Evolutionary conservation across 441 rosid species (phyloP).

Genomic region (Euphorbia celastroides): DNA sequence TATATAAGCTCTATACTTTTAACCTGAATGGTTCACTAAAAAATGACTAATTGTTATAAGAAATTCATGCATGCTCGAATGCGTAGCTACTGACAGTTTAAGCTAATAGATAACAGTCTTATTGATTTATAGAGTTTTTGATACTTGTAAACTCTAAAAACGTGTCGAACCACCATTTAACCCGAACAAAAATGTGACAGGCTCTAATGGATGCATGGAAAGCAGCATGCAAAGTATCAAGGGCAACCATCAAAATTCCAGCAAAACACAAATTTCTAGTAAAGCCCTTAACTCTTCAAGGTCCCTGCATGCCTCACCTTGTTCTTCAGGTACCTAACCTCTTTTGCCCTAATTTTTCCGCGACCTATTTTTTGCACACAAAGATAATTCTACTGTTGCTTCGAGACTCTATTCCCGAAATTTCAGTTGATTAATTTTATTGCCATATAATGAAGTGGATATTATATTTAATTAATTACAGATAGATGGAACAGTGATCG

Average conservation of each 20-base stretch:
- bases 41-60: no score
- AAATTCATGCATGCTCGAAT: no score
- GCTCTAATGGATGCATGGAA: constrained; percentile 51
- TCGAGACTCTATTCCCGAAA: no score
- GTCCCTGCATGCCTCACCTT: constrained; percentile 57
- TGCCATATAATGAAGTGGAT: no score
- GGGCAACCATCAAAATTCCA: constrained; percentile 45
- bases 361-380: no score
- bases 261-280: constrained; percentile 35
- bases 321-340: constrained; percentile 43
- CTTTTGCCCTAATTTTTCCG: constrained; percentile 15
- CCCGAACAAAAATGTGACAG: constrained; percentile 23
- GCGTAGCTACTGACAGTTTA: no score
- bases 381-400: no score
- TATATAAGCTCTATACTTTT: no score
- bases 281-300: constrained; percentile 53
- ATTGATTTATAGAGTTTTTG: neutral
- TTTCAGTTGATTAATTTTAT: no score
- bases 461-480: constrained; percentile 20
- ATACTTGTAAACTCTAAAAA: neutral
- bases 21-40: no score
- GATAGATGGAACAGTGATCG: constrained; percentile 67
- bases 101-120: no score
- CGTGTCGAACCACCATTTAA: neutral
- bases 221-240: constrained; percentile 46